phyloP scores from a whole-genome alignment of 2,329 filamentous ascomycete genomes.

The Hymenoscyphus fructigenus region DNA sequence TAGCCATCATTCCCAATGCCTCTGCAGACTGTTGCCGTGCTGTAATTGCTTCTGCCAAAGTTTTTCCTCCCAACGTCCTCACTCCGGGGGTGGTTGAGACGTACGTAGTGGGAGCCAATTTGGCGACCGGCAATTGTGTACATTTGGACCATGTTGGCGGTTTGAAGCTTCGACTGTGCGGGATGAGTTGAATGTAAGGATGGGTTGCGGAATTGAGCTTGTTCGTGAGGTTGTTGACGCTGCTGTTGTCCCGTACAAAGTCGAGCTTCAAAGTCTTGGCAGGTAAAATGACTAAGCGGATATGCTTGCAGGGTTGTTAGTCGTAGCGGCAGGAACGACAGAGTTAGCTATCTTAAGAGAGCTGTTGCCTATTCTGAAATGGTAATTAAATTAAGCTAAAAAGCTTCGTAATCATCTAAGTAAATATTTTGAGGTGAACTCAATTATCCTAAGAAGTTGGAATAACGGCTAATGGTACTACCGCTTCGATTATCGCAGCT shows the following conservation, averaged over 20 bases:
- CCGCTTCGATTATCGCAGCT: no score
- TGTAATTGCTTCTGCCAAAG: constrained; percentile 20
- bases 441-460: no score
- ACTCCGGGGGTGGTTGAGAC: constrained; percentile 17
- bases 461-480: no score
- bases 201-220: constrained; percentile 25
- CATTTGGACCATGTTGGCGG: constrained; percentile 35
- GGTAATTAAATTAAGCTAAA: no score
- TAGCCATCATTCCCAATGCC: constrained; percentile 19
- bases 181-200: constrained; percentile 13
- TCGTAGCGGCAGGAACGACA: no score
- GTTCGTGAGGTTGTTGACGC: constrained; percentile 24
- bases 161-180: constrained; percentile 17
- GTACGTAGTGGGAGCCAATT: constrained; percentile 37
- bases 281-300: constrained; percentile 8
- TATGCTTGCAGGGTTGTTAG: no score
- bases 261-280: constrained; percentile 21
- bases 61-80: constrained; percentile 20
- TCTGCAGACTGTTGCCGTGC: not conserved
- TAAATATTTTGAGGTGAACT: no score
- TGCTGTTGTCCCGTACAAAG: constrained; percentile 15
- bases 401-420: no score
- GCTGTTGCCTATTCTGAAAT: no score
- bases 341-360: no score
- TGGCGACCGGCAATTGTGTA: constrained; percentile 37